A percentile compares a stretch with the other conserved stretches of the same genome.
Evolutionary conservation across 2,329 filamentous ascomycete genomes (phyloP).

Genomic region (Phialemonium atrogriseum): DNA sequence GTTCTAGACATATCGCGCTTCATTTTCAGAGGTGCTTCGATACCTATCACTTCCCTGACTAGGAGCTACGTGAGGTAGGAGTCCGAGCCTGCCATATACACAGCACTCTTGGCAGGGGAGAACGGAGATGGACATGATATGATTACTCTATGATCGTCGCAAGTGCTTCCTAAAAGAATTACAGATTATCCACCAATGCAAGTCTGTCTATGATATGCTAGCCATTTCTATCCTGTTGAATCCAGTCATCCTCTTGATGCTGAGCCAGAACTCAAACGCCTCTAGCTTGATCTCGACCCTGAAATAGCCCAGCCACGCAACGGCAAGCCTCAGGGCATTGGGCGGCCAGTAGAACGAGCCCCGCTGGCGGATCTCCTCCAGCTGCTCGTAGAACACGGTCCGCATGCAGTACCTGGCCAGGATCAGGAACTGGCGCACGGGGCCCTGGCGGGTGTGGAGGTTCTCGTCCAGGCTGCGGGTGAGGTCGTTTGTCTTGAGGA

Average conservation of each 20-base stretch:
- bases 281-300: slow-evolving; percentile 56
- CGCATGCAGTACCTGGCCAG: slow-evolving; percentile 59
- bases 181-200: no score
- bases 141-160: neutral
- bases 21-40: no score
- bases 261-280: slow-evolving; percentile 54
- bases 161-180: no score
- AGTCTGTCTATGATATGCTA: slow-evolving; percentile 7
- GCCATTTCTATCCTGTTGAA: slow-evolving; percentile 7
- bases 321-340: slow-evolving; percentile 45
- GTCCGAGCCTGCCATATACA: no score
- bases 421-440: slow-evolving; percentile 58
- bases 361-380: slow-evolving; percentile 44
- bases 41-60: no score
- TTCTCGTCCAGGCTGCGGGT: slow-evolving; percentile 91
- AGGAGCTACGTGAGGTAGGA: no score
- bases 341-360: slow-evolving; percentile 52
- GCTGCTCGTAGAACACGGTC: slow-evolving; percentile 56
- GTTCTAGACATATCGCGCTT: slow-evolving; percentile 1
- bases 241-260: slow-evolving; percentile 39
- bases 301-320: slow-evolving; percentile 50
- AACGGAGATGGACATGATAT: no score
- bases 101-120: no score
- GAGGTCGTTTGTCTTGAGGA: slow-evolving; percentile 95
- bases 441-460: slow-evolving; percentile 63